phyloP scores from a whole-genome alignment of 768 basidiomycete genomes.

The Pisolithus albus region DNA sequence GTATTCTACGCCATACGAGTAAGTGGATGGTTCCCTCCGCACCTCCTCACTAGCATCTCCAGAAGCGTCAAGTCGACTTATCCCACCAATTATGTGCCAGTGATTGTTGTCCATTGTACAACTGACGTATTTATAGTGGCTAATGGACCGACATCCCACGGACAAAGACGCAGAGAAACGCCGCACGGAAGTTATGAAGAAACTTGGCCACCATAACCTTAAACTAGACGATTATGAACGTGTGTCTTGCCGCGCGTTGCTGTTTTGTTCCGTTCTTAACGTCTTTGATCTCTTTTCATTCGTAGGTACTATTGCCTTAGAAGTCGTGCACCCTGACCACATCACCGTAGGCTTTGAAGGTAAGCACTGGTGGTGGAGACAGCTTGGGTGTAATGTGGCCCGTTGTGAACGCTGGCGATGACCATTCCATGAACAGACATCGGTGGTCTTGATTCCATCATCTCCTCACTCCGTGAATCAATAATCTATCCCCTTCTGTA shows the following conservation, averaged over 20 bases:
- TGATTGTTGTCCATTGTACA: background rate
- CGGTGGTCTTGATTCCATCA: conserved; percentile 88
- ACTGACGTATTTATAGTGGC: conserved; percentile 44
- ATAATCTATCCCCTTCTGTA: conserved; percentile 93
- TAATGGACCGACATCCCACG: conserved; percentile 44
- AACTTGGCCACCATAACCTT: conserved; percentile 62
- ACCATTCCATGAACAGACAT: conserved; percentile 47
- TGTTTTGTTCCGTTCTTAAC: no score
- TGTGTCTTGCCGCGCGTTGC: conserved; percentile 31
- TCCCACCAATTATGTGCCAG: background rate
- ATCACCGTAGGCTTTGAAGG: conserved; percentile 72
- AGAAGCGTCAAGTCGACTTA: background rate
- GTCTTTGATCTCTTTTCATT: background rate
- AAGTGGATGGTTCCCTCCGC: conserved; percentile 18
- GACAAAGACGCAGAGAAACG: conserved; percentile 62
- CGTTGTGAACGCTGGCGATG: no score
- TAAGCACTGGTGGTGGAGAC: conserved; percentile 23
- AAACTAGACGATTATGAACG: conserved; percentile 90
- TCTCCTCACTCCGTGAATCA: conserved; percentile 85
- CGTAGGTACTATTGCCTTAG: conserved; percentile 78
- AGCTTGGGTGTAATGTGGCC: no score
- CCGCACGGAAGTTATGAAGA: conserved; percentile 62
- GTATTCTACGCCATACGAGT: conserved; percentile 72
- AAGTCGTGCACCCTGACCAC: conserved; percentile 89
- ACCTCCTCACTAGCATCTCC: background rate